Conservation (phyloP, 495 filamentous ascomycete genomes). For the Hypoxylon crocopeplum region DNA sequence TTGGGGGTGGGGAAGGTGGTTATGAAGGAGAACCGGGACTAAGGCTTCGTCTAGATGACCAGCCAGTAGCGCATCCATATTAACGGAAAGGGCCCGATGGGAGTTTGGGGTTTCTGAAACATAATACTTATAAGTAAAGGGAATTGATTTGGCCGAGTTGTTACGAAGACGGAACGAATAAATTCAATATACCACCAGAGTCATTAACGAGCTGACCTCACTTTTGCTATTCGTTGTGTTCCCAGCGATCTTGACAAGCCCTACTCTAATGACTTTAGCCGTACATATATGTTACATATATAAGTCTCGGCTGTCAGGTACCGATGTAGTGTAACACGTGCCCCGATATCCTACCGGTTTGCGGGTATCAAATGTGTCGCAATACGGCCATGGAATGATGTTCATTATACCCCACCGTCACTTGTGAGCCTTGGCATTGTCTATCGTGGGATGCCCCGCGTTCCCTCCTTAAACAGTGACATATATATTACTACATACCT, state of each 20-base stretch:
- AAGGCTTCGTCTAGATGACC: slow-evolving; percentile 42
- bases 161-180: slow-evolving; percentile 25
- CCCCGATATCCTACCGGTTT: slow-evolving; percentile 13
- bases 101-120: slow-evolving; percentile 24
- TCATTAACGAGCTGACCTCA: too few species aligned
- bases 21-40: slow-evolving; percentile 17
- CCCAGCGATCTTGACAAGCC: too few species aligned
- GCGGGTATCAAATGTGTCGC: slow-evolving; percentile 20
- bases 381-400: slow-evolving; percentile 24
- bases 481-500: too few species aligned
- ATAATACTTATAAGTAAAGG: slow-evolving; percentile 25
- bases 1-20: slow-evolving; percentile 3
- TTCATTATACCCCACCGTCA: slow-evolving; percentile 33
- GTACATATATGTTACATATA: not conserved
- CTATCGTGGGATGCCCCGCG: slow-evolving; percentile 7
- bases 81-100: not conserved
- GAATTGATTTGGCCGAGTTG: slow-evolving; percentile 6
- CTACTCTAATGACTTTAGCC: too few species aligned
- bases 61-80: slow-evolving; percentile 14
- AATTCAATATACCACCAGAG: slow-evolving; percentile 30
- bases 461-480: too few species aligned
- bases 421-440: not conserved
- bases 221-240: not conserved
- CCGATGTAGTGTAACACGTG: not conserved
- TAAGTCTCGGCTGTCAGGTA: slow-evolving; percentile 4